Base-by-base conservation (phyloP, 2,329 filamentous ascomycete species). In the Alternaria solani region DNA sequence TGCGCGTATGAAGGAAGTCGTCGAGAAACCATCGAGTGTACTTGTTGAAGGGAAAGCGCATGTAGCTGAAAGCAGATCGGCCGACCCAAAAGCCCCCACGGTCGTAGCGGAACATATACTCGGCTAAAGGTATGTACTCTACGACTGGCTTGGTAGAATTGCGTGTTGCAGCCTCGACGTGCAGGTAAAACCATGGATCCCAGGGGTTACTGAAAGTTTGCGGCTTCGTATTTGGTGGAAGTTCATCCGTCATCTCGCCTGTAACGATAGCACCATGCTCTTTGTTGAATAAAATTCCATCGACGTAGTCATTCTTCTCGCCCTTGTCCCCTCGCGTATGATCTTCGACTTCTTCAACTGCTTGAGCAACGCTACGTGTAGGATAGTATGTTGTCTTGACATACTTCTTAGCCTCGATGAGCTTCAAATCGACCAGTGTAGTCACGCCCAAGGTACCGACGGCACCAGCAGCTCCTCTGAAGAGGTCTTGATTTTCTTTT, bases 71-170 rank as follows among this genome's bases (percentile, higher is more conserved):
- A 2, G 88, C 86, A 58, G 88, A 86, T 23, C 79, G 79, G 9
- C 86, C 89, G 4, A 86, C 86, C 89, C 89, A 91, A 78, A 91
- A 91, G 3, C 85, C 88, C 47, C 88, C 89, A 36, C 89, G 84
- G 73, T 91, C 88, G 77, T 90, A 91, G 16, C 89, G 85, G 77
- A 91, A 91, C 60, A 91, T 84, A 75, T 91, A 91, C 70, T 91
- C 89, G 2, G 79, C 78, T 0, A 91, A 67, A 0, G 88, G 88
- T 2, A 91, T 83, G 57, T 85, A 85, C 59, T 90, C 88, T 55
- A 75, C 66, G 2, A 81, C 75, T 2, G 77, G 75, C 16, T 76
- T 64, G 16, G 60, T 55, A 3, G 75, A 65, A 62, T 68, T 5
- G 61, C 30, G 79, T 66, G 53, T 81, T 75, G 51, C 78, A 74